Evolutionary conservation across 2,329 filamentous ascomycete species (phyloP).

Genomic region (Aspergillus fijiensis): DNA sequence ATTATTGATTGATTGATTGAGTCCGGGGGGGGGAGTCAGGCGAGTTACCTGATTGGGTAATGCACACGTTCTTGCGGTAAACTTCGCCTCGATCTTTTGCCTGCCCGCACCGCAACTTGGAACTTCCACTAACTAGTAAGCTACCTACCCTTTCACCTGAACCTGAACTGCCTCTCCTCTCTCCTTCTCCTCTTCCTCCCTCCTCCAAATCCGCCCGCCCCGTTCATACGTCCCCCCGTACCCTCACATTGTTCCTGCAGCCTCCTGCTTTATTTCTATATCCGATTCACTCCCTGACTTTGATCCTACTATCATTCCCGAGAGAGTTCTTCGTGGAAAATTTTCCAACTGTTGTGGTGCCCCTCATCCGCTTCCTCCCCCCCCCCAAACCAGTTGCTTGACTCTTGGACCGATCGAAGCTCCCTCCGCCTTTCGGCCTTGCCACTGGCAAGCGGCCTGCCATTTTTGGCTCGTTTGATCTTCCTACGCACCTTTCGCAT

Average conservation of each 20-base stretch:
- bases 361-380: slow-evolving; percentile 18
- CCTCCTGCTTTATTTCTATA: background rate
- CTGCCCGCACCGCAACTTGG: background rate
- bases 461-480: slow-evolving; percentile 8
- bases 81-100: slow-evolving; percentile 3
- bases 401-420: slow-evolving; percentile 16
- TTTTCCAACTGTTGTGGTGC: slow-evolving; percentile 8
- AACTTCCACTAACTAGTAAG: background rate
- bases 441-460: slow-evolving; percentile 18
- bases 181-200: background rate
- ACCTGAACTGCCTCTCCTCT: too few species aligned
- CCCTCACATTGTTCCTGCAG: background rate
- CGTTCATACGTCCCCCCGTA: background rate
- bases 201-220: background rate
- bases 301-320: background rate
- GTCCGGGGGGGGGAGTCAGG: background rate
- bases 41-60: slow-evolving; percentile 19
- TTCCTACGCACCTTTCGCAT: background rate
- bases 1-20: background rate
- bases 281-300: background rate
- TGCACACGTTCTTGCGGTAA: slow-evolving; percentile 6
- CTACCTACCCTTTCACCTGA: background rate
- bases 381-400: background rate
- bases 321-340: background rate
- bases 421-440: slow-evolving; percentile 10